Percentiles rank a stretch among this genome's conserved stretches.
Conservation (phyloP, 441 rosid species). For the Croton setiger region DNA sequence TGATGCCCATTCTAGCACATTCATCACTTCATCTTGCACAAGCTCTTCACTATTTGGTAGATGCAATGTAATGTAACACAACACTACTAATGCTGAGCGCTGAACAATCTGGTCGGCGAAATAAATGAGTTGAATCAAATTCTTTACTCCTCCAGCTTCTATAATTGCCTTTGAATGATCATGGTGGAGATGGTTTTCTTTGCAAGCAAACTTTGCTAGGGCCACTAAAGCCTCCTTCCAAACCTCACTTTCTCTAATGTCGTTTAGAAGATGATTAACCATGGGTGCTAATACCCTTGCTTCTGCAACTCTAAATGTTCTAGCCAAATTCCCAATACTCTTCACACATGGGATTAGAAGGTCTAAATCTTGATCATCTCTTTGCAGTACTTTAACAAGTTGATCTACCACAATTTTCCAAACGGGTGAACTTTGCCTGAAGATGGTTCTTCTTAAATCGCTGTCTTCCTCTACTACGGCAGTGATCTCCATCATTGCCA, state of each 20-base stretch:
- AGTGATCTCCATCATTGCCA: slow-evolving; percentile 94
- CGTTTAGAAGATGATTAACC: slow-evolving; percentile 71
- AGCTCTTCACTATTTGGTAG: slow-evolving; percentile 84
- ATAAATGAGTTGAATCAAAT: slow-evolving; percentile 68
- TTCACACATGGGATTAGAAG: slow-evolving; percentile 73
- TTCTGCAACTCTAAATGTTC: slow-evolving; percentile 80
- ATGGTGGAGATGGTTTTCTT: slow-evolving; percentile 61
- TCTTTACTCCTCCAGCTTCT: slow-evolving; percentile 69
- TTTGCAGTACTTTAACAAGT: slow-evolving; percentile 53
- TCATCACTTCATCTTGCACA: slow-evolving; percentile 62
- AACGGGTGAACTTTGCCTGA: slow-evolving; percentile 82
- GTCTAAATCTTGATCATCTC: slow-evolving; percentile 43
- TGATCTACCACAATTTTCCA: slow-evolving; percentile 84
- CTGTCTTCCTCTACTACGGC: slow-evolving; percentile 73
- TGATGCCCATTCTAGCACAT: slow-evolving; percentile 78
- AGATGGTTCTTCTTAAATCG: slow-evolving; percentile 79
- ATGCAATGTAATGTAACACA: slow-evolving; percentile 65
- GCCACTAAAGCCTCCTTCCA: slow-evolving; percentile 61
- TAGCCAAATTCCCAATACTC: slow-evolving; percentile 76
- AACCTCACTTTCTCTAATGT: slow-evolving; percentile 54
- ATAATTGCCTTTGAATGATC: slow-evolving; percentile 83
- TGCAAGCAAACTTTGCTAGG: slow-evolving; percentile 68
- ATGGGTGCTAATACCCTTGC: slow-evolving; percentile 75
- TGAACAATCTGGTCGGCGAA: slow-evolving; percentile 68
- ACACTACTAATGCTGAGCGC: slow-evolving; percentile 44